Conservation (phyloP, 2,329 filamentous ascomycete species). For the Paracamarosporium sp. region DNA sequence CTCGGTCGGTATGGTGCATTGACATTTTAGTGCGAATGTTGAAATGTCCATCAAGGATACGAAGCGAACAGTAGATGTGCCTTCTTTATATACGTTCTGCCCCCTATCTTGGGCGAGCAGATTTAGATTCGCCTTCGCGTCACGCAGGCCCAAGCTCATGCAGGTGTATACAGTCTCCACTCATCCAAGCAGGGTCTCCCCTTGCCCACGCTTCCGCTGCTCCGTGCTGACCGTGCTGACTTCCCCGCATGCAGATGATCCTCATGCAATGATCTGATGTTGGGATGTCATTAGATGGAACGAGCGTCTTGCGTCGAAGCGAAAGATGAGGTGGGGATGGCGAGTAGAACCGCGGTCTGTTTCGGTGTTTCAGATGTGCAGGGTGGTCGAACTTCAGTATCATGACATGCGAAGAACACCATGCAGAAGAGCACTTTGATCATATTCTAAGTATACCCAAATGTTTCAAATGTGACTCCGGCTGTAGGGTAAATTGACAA, state of each 20-base stretch:
- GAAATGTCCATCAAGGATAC: background rate
- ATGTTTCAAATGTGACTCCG: background rate
- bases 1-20: no score
- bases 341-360: background rate
- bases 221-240: background rate
- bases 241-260: background rate
- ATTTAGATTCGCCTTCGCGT: background rate
- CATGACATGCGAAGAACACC: background rate
- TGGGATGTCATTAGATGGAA: background rate
- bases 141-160: background rate
- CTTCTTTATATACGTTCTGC: background rate
- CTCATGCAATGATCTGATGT: constrained; percentile 5
- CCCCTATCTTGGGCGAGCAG: background rate
- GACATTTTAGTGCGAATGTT: background rate
- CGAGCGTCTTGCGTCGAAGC: background rate
- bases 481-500: background rate
- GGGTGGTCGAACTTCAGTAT: background rate
- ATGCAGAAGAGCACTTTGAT: no score
- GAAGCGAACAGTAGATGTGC: background rate
- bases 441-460: no score
- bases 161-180: background rate
- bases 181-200: background rate
- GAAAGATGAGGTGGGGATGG: background rate
- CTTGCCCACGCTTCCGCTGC: background rate
- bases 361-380: constrained; percentile 5